Conservation (phyloP, 257 asterid genomes). For the Nicotiana undulata region DNA sequence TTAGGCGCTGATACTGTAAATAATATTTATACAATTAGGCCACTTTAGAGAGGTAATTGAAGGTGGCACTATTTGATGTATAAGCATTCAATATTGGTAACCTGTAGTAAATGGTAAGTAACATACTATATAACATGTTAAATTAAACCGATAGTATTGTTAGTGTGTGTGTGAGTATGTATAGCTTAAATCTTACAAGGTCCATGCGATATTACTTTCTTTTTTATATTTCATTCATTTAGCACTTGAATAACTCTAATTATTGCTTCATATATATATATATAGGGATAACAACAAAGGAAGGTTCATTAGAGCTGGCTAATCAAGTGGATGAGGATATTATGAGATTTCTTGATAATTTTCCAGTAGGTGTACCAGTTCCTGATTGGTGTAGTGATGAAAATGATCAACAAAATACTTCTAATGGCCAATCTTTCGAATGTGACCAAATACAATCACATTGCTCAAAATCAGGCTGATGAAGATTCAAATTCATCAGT, state of each 20-base stretch:
- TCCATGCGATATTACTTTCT: neutral
- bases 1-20: neutral
- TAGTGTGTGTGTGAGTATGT: neutral
- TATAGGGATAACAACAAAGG: neutral
- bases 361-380: constrained; percentile 45
- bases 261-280: neutral
- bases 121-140: neutral
- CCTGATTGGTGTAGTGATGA: constrained; percentile 45
- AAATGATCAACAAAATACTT: constrained; percentile 6
- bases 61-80: neutral
- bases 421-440: constrained; percentile 3
- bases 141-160: neutral
- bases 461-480: constrained; percentile 15
- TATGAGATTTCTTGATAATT: constrained; percentile 44
- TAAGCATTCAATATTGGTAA: neutral
- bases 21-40: neutral
- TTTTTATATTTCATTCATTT: neutral
- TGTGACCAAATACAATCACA: constrained; percentile 21
- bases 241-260: neutral
- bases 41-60: neutral
- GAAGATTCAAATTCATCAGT: constrained; percentile 14
- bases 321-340: constrained; percentile 44
- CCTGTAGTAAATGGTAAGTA: neutral
- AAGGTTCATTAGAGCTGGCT: constrained; percentile 14
- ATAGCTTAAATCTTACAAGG: neutral